These are phyloP conservation scores for Harringtonia aguacate DNA, from an alignment of 2,329 filamentous ascomycete species.

Conservation along the genomic window DNA sequence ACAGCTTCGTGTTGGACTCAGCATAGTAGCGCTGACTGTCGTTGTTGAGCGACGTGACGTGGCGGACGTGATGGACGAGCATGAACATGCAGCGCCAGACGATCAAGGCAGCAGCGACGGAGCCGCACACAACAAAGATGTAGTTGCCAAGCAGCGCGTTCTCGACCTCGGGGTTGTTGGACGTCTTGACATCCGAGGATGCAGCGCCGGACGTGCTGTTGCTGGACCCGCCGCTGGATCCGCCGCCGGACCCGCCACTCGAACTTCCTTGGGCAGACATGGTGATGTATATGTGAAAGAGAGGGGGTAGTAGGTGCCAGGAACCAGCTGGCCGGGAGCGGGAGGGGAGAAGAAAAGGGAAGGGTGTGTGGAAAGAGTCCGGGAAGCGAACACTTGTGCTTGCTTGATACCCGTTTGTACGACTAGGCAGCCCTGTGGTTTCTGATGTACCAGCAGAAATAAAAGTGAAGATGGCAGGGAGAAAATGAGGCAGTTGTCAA, in stretches of 20 bases:
- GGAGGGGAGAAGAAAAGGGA: background rate
- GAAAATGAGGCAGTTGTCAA: too few species aligned
- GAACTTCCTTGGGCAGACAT: background rate
- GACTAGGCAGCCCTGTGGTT: background rate
- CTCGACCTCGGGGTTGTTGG: constrained; percentile 25
- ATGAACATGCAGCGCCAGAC: constrained; percentile 54
- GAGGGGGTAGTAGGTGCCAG: background rate
- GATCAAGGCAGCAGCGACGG: constrained; percentile 51
- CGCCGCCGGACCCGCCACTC: too few species aligned
- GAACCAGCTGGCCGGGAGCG: constrained; percentile 7
- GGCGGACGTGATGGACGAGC: constrained; percentile 58
- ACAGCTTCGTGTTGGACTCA: constrained; percentile 36
- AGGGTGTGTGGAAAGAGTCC: too few species aligned
- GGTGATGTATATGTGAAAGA: background rate
- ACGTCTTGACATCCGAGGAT: too few species aligned
- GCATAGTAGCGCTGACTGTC: constrained; percentile 73
- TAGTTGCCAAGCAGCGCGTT: constrained; percentile 50
- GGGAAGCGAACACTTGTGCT: too few species aligned
- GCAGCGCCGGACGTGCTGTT: background rate
- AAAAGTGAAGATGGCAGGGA: too few species aligned
- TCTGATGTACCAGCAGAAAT: constrained; percentile 3
- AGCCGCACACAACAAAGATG: constrained; percentile 52
- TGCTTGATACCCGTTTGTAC: background rate
- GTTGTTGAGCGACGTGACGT: constrained; percentile 65
- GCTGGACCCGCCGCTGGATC: background rate